Evolutionary conservation across 2,329 filamentous ascomycete genomes (phyloP), one percentile per base, ranked within the genome.

Genomic region (Myriosclerotinia duriaeana): DNA sequence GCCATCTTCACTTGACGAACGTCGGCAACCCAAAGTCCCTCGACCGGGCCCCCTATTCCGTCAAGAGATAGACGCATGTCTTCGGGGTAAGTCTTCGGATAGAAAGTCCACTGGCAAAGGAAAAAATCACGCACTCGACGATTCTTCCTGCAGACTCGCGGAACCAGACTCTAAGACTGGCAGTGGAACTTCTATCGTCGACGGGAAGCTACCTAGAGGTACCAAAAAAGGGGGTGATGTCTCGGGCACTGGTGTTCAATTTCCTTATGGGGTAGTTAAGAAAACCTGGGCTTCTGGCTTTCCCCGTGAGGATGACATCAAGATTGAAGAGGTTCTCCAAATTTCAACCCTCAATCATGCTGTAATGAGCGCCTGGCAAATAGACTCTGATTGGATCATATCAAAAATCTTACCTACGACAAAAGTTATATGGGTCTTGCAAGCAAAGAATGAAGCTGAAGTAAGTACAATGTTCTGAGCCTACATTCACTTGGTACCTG

Each of bases 361-460:
- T 0, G 85, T 98, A 0, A 79, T 98, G 6, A 96, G 93, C 72
- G 91, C 94, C 0, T 98, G 90, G 72, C 87, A 94, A 75, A 95
- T 91, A 87, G 89, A 98, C 69, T 85, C 89, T 17, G 84, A 89
- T 38, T 76, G 74, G 74, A 65, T 76, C 9, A 59, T 52, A 20
- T 64, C 66, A 15, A 96, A 95, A 75, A 77, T 96, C 38, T 81
- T 92, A 68, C 72, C 70, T 14, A 82, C 77, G 65, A 91, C 89
- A 0, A 88, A 86, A 70, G 78, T 92, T n/a, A 71, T 87, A 30
- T 80, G 91, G 66, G 75, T 88, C 53, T 82, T 85, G 2, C 87
- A 82, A 74, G 85, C 86, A 4, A 78, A 78, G 5, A 78, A 79
- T 65, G 82, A 87, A 46, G 74, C 77, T 17, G 81, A 86, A 77